Evolutionary conservation across 805 yeast species (phyloP), one percentile per base, ranked within the genome.

Genomic region (Saccharomycopsis malanga): DNA sequence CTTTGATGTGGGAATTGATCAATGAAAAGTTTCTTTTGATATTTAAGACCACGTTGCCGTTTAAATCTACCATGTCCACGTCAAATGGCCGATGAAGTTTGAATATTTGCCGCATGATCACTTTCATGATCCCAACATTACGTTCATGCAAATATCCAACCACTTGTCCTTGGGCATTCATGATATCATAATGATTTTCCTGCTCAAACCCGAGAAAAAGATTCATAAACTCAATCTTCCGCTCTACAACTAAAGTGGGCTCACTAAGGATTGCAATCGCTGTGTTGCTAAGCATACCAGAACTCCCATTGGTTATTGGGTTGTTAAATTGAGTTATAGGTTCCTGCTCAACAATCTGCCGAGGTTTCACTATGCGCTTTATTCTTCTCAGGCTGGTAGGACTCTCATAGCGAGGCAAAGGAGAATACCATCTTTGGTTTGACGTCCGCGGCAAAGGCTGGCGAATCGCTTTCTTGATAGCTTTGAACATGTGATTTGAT

Each of bases 181-280:
- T 72, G 38, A 93, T 73, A 10, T 70, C 72, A 60, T 91, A 91
- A 54, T 73, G 68, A 61, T 89, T 91, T 1, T 93, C 87, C 65
- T 93, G 98, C 61, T 91, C 98, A 57, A 85, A 87, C 1, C 97
- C 97, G 10, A 89, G 59, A 45, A 88, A 73, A 15, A 93, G 70
- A 59, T 87, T 89, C 87, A 87, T 81, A 68, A 82, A 73, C 66
- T 93, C 98, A 21, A 93, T 70, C 59, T 86, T 84, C 48, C 98
- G 73, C 59, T 91, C 96, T 39, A 93, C 77, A 0, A 91, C 87
- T 18, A 91, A 63, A 3, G 91, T 83, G 1, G 97, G 97, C 56
- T 87, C 87, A 36, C 73, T 73, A 35, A 91, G 65, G 4, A 89
- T 67, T 37, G 71, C 68, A 24, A 38, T 32, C 18, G 42, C 41